Percentiles rank a stretch among this genome's conserved stretches.
phyloP scores from a whole-genome alignment of 768 basidiomycete genomes.

The Auricularia heimuer region DNA sequence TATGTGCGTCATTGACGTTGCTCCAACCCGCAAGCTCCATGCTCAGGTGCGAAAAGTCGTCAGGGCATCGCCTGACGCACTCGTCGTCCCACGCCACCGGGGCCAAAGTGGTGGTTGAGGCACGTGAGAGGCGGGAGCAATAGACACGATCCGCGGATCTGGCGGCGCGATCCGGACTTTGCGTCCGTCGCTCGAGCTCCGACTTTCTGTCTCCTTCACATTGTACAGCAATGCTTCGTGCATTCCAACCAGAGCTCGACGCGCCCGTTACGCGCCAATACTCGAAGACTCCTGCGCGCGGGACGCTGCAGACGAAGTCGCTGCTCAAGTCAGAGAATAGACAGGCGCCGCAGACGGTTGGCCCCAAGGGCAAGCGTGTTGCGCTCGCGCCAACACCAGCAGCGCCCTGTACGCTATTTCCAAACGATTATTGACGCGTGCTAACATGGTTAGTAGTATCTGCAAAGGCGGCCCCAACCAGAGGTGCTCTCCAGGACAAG shows the following conservation, averaged over 20 bases:
- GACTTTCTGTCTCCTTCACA: background rate
- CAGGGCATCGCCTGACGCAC: no score
- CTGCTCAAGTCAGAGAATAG: background rate
- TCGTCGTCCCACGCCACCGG: no score
- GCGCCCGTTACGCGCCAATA: background rate
- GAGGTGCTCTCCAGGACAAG: slow-evolving; percentile 58
- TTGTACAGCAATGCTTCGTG: background rate
- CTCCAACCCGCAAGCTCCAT: no score
- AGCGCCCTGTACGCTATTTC: background rate
- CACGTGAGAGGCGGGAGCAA: no score
- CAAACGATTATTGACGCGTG: background rate
- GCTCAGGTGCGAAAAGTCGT: no score
- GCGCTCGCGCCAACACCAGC: background rate
- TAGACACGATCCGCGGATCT: no score
- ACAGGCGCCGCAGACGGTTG: background rate
- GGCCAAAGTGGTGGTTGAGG: no score
- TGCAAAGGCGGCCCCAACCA: background rate
- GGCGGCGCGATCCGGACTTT: no score
- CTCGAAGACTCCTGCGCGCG: background rate
- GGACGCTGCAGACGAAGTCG: background rate
- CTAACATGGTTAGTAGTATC: background rate
- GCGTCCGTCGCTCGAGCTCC: no score
- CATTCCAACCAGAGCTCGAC: background rate
- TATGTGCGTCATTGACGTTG: no score
- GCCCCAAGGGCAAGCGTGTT: background rate